phyloP scores from a whole-genome alignment of 2,329 filamentous ascomycete species.

The Periconia digitata region DNA sequence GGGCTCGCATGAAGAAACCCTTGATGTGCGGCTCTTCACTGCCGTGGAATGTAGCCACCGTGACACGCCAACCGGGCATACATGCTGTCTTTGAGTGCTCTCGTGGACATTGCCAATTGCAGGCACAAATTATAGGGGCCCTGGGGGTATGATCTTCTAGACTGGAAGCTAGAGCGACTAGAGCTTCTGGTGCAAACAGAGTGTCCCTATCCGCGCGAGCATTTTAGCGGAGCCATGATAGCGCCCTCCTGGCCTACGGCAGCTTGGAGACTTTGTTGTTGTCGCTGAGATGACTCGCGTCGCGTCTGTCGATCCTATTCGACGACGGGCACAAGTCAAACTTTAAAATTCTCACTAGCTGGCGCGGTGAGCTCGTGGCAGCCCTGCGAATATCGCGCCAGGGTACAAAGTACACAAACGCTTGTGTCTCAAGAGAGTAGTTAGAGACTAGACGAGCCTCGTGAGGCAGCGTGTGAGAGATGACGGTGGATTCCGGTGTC shows the following conservation, averaged over 20 bases:
- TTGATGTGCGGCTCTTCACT: not conserved
- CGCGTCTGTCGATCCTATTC: not conserved
- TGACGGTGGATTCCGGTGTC: not conserved
- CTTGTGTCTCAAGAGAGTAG: not conserved
- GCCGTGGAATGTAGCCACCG: not conserved
- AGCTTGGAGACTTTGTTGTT: no score
- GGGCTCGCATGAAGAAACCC: not conserved
- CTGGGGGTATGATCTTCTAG: not conserved
- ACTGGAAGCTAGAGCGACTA: not conserved
- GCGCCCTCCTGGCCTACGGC: no score
- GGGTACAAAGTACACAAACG: not conserved
- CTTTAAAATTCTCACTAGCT: slow-evolving; percentile 7
- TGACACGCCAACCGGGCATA: not conserved
- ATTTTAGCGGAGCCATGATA: no score
- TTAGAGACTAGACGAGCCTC: not conserved
- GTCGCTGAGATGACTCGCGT: not conserved
- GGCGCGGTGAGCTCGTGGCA: slow-evolving; percentile 4
- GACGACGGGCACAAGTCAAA: not conserved
- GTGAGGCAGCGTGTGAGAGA: not conserved
- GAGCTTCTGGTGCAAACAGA: not conserved
- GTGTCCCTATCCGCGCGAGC: no score
- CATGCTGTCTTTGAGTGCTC: not conserved
- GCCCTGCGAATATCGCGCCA: slow-evolving; percentile 1
- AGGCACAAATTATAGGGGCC: no score
- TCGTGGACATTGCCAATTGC: no score